A percentile compares a stretch with the other conserved stretches of the same genome.
phyloP scores from a whole-genome alignment of 345 rosid genomes.

The Erodium maritimum region DNA sequence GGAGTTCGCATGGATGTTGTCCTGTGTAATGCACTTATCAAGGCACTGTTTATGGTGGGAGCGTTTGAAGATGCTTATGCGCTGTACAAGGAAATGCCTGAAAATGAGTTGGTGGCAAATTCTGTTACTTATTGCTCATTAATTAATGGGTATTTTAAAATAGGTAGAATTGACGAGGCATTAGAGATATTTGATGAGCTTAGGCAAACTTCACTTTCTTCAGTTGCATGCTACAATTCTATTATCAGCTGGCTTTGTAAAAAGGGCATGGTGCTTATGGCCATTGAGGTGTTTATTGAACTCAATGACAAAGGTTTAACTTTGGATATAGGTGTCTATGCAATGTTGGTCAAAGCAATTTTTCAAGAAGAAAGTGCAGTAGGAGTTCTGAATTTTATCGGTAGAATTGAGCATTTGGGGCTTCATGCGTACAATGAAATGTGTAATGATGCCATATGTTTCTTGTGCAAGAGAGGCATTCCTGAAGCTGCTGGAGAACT shows the following conservation, averaged over 20 bases:
- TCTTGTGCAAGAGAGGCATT: slow-evolving; percentile 48
- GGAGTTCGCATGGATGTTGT: slow-evolving; percentile 47
- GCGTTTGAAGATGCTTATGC: slow-evolving; percentile 58
- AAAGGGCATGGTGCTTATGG: slow-evolving; percentile 46
- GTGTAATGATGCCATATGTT: slow-evolving; percentile 36
- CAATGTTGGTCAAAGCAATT: slow-evolving; percentile 30
- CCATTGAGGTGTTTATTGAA: slow-evolving; percentile 47
- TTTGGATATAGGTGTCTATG: slow-evolving; percentile 25
- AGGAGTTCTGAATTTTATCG: slow-evolving; percentile 37
- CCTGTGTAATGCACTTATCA: slow-evolving; percentile 62
- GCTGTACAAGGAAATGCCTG: slow-evolving; percentile 47
- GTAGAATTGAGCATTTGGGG: slow-evolving; percentile 28
- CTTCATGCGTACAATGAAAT: slow-evolving; percentile 18
- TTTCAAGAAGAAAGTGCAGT: slow-evolving; percentile 28
- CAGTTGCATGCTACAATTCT: slow-evolving; percentile 47
- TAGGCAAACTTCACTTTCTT: slow-evolving; percentile 34
- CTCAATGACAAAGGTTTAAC: slow-evolving; percentile 34
- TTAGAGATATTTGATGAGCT: slow-evolving; percentile 66
- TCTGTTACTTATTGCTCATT: slow-evolving; percentile 43
- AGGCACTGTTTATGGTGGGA: slow-evolving; percentile 59
- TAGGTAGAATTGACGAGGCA: slow-evolving; percentile 61
- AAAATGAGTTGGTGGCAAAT: slow-evolving; percentile 45
- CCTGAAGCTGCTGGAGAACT: slow-evolving; percentile 32
- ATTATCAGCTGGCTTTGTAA: slow-evolving; percentile 54
- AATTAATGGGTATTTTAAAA: slow-evolving; percentile 50